Evolutionary conservation across 2,329 filamentous ascomycete genomes (phyloP).

Genomic region (Pseudopithomyces maydicus): DNA sequence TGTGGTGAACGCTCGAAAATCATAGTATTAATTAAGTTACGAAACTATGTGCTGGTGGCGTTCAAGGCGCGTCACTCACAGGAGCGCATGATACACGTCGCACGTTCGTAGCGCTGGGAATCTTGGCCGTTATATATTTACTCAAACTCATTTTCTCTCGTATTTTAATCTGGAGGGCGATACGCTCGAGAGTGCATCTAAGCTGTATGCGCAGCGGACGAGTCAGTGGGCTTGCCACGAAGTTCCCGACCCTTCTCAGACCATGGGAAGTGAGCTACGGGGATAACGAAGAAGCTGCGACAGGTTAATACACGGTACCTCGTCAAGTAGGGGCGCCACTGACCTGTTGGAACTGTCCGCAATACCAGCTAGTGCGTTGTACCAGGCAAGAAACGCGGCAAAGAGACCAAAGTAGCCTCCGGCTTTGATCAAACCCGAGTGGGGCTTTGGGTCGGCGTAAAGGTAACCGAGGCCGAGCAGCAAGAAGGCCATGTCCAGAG

Average conservation of each 20-base stretch:
- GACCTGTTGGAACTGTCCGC: slow-evolving; percentile 59
- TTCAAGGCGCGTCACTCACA: not conserved
- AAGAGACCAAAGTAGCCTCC: slow-evolving; percentile 60
- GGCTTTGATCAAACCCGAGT: slow-evolving; percentile 54
- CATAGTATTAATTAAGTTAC: slow-evolving; percentile 4
- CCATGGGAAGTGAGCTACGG: slow-evolving; percentile 95
- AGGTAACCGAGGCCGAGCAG: slow-evolving; percentile 62
- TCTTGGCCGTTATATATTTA: not conserved
- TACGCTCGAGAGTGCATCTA: not conserved
- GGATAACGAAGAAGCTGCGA: slow-evolving; percentile 85
- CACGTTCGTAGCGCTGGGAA: slow-evolving; percentile 1
- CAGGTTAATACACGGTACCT: slow-evolving; percentile 12
- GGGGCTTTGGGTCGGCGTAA: slow-evolving; percentile 47
- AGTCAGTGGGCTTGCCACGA: slow-evolving; percentile 37
- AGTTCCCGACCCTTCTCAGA: slow-evolving; percentile 57
- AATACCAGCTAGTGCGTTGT: slow-evolving; percentile 60
- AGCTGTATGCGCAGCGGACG: slow-evolving; percentile 13
- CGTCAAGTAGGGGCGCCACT: slow-evolving; percentile 11
- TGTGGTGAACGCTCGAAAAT: too few species aligned
- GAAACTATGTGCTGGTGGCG: not conserved
- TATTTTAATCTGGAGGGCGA: not conserved
- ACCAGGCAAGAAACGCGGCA: slow-evolving; percentile 60
- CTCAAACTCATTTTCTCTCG: not conserved
- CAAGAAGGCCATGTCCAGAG: slow-evolving; percentile 63
- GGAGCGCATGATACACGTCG: not conserved